These are phyloP conservation scores for Diaporthe vaccinii DNA, from an alignment of 2,329 filamentous ascomycete species.

Conservation along the genomic window DNA sequence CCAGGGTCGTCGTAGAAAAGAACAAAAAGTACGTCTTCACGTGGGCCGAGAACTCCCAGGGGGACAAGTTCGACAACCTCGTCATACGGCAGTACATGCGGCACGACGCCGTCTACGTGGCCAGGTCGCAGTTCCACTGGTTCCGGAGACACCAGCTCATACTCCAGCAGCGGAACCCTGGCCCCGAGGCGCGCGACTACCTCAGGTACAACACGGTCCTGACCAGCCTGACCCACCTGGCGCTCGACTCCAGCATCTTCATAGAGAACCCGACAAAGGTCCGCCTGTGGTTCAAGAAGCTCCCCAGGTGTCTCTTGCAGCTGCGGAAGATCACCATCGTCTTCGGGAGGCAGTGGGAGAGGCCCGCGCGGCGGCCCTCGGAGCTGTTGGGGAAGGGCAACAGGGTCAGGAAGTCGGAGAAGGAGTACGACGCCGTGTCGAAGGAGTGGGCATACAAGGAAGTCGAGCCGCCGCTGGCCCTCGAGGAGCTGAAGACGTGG, in stretches of 20 bases:
- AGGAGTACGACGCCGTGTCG: neutral
- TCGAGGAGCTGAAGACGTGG: conserved; percentile 12
- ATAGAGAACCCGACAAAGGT: conserved; percentile 15
- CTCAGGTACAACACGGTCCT: conserved; percentile 8
- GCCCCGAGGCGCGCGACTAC: conserved; percentile 10
- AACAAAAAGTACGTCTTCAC: conserved; percentile 5
- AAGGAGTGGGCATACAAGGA: conserved; percentile 15
- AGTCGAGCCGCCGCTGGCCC: conserved; percentile 15
- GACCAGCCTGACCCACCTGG: conserved; percentile 3
- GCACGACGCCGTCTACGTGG: conserved; percentile 20
- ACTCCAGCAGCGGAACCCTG: conserved; percentile 15
- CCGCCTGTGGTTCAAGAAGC: conserved; percentile 25
- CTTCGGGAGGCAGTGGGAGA: conserved; percentile 18
- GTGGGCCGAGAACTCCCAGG: neutral
- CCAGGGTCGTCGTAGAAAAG: neutral
- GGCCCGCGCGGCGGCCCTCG: neutral
- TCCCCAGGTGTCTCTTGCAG: neutral
- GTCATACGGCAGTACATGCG: conserved; percentile 4
- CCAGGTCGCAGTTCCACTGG: conserved; percentile 25
- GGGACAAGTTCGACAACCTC: conserved; percentile 11
- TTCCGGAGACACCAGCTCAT: conserved; percentile 22
- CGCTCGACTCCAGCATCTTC: conserved; percentile 20
- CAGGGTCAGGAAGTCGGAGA: neutral
- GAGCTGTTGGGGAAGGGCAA: neutral
- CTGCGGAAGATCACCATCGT: conserved; percentile 16